Evolutionary conservation across 768 basidiomycete genomes (phyloP).

Genomic region (Tulasnella sp.): DNA sequence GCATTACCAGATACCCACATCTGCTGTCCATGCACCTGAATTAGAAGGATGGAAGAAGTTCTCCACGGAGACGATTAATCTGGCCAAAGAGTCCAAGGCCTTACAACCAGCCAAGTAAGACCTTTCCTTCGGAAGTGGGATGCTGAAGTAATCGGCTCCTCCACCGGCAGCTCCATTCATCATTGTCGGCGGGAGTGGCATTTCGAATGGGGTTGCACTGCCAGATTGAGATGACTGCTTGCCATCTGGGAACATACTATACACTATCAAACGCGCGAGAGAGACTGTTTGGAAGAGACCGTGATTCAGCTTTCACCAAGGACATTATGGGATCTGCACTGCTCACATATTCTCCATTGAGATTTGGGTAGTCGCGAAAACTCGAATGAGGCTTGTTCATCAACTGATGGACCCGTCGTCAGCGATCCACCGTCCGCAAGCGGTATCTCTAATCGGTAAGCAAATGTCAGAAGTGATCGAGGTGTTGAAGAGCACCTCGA

Average conservation of each 20-base stretch:
- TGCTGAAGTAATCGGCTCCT: slow-evolving; percentile 15
- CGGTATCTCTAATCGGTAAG: slow-evolving; percentile 56
- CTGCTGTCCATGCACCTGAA: slow-evolving; percentile 66
- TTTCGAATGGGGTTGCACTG: slow-evolving; percentile 44
- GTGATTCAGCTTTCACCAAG: neutral
- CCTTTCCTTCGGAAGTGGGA: slow-evolving; percentile 20
- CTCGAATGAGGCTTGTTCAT: slow-evolving; percentile 60
- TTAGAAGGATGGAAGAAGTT: slow-evolving; percentile 94
- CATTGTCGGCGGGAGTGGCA: slow-evolving; percentile 38
- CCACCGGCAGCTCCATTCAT: slow-evolving; percentile 24
- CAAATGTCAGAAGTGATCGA: neutral
- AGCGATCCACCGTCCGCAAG: slow-evolving; percentile 54
- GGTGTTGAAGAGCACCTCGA: neutral
- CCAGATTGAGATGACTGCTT: slow-evolving; percentile 21
- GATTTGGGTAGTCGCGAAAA: slow-evolving; percentile 57
- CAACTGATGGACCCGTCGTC: slow-evolving; percentile 63
- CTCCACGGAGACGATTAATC: slow-evolving; percentile 82
- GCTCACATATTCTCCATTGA: slow-evolving; percentile 47
- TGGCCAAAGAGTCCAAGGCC: slow-evolving; percentile 80
- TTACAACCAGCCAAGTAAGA: slow-evolving; percentile 72
- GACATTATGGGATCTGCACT: neutral
- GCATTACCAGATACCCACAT: slow-evolving; percentile 28
- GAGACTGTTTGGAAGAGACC: slow-evolving; percentile 37
- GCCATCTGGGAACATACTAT: slow-evolving; percentile 65
- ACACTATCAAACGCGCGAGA: slow-evolving; percentile 45